These are phyloP conservation scores for Vanrija sp. DNA, from an alignment of 1,284 basidiomycete species.

Conservation along the genomic window DNA sequence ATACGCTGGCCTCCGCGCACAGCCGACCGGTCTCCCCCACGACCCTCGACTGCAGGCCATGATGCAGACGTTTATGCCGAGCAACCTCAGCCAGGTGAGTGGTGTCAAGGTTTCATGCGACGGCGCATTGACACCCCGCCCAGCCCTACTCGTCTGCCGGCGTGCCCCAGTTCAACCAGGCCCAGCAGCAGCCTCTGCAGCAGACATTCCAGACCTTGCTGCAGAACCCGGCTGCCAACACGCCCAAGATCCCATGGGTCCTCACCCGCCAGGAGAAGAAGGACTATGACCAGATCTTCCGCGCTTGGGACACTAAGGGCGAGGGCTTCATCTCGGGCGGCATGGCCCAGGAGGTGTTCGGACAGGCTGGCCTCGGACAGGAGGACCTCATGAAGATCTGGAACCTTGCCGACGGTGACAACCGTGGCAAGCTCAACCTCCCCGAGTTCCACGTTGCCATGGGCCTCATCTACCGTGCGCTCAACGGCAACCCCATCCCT, in stretches of 20 bases:
- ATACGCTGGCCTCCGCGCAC: slow-evolving; percentile 37
- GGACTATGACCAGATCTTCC: slow-evolving; percentile 93
- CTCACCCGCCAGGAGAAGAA: slow-evolving; percentile 90
- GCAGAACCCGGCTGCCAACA: slow-evolving; percentile 63
- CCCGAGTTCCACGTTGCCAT: slow-evolving; percentile 99
- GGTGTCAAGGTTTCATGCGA: not conserved
- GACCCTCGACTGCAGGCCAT: slow-evolving; percentile 81
- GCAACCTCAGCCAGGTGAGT: slow-evolving; percentile 48
- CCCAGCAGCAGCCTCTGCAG: slow-evolving; percentile 51
- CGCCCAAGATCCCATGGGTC: slow-evolving; percentile 82
- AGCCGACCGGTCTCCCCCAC: slow-evolving; percentile 47
- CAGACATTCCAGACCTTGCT: slow-evolving; percentile 54
- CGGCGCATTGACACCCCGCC: not conserved
- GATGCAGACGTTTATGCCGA: slow-evolving; percentile 75
- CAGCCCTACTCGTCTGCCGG: slow-evolving; percentile 41
- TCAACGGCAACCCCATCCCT: slow-evolving; percentile 90
- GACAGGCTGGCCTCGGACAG: slow-evolving; percentile 81
- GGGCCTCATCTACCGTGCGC: slow-evolving; percentile 91
- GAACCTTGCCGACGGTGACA: slow-evolving; percentile 83
- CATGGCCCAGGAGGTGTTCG: slow-evolving; percentile 89
- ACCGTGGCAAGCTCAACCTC: slow-evolving; percentile 88
- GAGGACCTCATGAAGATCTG: slow-evolving; percentile 93
- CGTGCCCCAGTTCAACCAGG: slow-evolving; percentile 58
- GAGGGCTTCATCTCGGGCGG: slow-evolving; percentile 78
- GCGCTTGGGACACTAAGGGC: slow-evolving; percentile 83